Evolutionary conservation across 345 rosid species (phyloP).

Genomic region (Physaria fendleri): DNA sequence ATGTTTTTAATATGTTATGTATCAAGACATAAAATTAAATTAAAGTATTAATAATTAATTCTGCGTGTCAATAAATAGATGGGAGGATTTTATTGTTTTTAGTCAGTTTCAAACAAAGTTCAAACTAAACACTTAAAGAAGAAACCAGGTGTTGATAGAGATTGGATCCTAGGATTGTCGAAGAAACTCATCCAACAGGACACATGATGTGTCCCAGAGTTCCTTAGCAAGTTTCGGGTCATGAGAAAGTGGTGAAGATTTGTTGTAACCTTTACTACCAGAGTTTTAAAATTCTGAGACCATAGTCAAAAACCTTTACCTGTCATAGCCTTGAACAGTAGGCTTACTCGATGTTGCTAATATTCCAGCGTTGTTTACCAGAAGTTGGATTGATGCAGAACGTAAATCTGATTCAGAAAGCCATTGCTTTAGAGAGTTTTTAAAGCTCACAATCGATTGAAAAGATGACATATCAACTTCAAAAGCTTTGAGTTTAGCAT

Average conservation of each 20-base stretch:
- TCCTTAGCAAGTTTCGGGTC: slow-evolving; percentile 45
- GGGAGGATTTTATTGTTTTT: too few species aligned
- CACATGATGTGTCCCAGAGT: slow-evolving; percentile 58
- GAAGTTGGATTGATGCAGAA: slow-evolving; percentile 70
- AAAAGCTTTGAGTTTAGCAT: slow-evolving; percentile 57
- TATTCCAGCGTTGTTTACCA: slow-evolving; percentile 93
- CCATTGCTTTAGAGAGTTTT: slow-evolving; percentile 62
- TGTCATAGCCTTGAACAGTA: slow-evolving; percentile 67
- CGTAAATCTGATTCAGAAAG: slow-evolving; percentile 56
- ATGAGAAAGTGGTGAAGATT: slow-evolving; percentile 48
- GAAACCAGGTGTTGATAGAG: too few species aligned
- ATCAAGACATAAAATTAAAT: too few species aligned
- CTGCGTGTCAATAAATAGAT: too few species aligned
- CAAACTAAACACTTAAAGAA: too few species aligned
- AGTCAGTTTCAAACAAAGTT: too few species aligned
- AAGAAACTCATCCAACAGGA: slow-evolving; percentile 35
- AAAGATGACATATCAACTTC: slow-evolving; percentile 59
- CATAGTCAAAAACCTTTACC: too few species aligned
- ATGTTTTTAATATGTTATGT: too few species aligned
- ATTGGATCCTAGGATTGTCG: too few species aligned
- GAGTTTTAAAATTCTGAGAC: too few species aligned
- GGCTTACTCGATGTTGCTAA: slow-evolving; percentile 55
- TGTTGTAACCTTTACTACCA: too few species aligned
- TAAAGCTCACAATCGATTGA: slow-evolving; percentile 57
- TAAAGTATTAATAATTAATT: too few species aligned